Conservation (phyloP, 805 yeast genomes). For the Kluyveromyces nonfermentans region DNA sequence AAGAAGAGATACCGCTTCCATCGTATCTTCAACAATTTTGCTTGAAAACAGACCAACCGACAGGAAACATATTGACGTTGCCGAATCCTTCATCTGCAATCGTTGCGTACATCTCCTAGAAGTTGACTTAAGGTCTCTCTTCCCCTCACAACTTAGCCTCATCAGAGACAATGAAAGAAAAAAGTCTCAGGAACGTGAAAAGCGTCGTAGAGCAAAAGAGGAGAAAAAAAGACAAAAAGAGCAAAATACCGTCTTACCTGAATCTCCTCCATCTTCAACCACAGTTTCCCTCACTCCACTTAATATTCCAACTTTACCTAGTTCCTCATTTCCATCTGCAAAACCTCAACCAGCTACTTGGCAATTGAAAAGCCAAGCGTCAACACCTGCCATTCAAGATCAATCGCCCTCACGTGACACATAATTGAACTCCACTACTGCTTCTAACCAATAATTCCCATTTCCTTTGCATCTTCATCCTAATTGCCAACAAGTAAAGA, state of each 20-base stretch:
- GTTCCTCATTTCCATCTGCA: background rate
- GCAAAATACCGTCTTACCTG: background rate
- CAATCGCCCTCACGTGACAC: background rate
- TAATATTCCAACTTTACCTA: background rate
- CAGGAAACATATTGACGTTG: constrained; percentile 14
- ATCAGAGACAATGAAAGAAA: constrained; percentile 18
- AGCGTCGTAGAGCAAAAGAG: constrained; percentile 18
- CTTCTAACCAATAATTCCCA: background rate
- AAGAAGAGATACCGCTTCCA: constrained; percentile 4
- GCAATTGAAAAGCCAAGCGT: background rate
- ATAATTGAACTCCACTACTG: background rate
- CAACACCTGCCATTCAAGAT: background rate
- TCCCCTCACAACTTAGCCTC: constrained; percentile 18
- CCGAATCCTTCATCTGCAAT: constrained; percentile 19
- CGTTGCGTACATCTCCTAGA: constrained; percentile 20
- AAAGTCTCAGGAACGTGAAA: constrained; percentile 22
- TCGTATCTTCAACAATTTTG: background rate
- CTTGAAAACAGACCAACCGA: constrained; percentile 10
- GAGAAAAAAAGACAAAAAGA: constrained; percentile 9
- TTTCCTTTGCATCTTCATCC: too few species aligned
- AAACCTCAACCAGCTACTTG: background rate
- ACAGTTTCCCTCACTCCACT: background rate
- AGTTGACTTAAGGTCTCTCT: constrained; percentile 14
- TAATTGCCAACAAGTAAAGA: too few species aligned
- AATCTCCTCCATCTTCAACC: background rate